phyloP scores from a whole-genome alignment of 2,329 filamentous ascomycete species.

The Fusarium domesticum region DNA sequence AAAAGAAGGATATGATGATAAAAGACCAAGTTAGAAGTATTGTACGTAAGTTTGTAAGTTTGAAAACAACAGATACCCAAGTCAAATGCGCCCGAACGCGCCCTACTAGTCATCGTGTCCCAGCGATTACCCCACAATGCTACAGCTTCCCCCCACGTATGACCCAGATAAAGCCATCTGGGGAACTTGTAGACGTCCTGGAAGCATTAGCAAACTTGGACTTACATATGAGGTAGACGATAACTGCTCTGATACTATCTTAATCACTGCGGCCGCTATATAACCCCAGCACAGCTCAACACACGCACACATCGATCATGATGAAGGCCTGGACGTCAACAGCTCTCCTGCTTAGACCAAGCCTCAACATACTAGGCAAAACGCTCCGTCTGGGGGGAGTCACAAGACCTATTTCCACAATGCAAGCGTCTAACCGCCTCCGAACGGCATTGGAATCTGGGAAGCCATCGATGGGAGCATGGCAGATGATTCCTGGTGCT shows the following conservation, averaged over 20 bases:
- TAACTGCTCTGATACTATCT: no score
- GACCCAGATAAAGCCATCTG: no score
- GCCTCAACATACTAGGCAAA: constrained; percentile 9
- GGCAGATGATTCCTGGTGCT: constrained; percentile 61
- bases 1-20: neutral
- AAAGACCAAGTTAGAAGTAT: neutral
- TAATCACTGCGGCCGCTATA: no score
- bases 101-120: constrained; percentile 5
- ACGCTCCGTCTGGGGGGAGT: constrained; percentile 6
- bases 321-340: constrained; percentile 19
- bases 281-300: no score
- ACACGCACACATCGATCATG: no score
- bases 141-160: no score
- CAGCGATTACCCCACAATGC: neutral
- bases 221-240: no score
- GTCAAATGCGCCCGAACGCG: constrained; percentile 1
- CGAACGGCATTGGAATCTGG: constrained; percentile 48
- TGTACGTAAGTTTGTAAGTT: constrained; percentile 22
- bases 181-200: no score
- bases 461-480: constrained; percentile 53
- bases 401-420: constrained; percentile 25
- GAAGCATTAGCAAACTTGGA: no score
- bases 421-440: constrained; percentile 48
- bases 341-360: constrained; percentile 16
- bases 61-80: constrained; percentile 27